phyloP scores from a whole-genome alignment of 768 basidiomycete genomes.

The Glaciozyma martinii region DNA sequence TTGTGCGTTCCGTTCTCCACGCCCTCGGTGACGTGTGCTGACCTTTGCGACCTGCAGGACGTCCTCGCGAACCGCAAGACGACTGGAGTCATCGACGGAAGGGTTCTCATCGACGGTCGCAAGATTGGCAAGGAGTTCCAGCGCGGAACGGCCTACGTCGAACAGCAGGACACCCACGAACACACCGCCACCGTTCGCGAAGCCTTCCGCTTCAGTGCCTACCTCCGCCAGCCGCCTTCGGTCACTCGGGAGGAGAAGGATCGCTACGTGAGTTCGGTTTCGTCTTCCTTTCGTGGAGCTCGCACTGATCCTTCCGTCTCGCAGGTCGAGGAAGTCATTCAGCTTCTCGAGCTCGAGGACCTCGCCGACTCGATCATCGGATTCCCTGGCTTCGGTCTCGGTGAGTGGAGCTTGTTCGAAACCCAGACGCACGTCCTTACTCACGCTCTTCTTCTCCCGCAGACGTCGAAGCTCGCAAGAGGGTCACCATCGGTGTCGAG shows the following conservation, averaged over 20 bases:
- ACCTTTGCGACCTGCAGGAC: conserved; percentile 6
- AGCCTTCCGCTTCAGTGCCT: conserved; percentile 42
- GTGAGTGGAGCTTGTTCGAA: not conserved
- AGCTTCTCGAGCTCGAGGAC: conserved; percentile 42
- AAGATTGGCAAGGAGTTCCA: conserved; percentile 42
- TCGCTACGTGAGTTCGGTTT: conserved; percentile 35
- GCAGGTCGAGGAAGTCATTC: conserved; percentile 40
- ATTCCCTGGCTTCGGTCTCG: conserved; percentile 36
- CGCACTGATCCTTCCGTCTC: too few relatives aligned
- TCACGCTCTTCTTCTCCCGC: not conserved
- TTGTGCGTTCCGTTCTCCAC: not conserved
- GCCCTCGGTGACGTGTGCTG: too few relatives aligned
- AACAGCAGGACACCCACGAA: conserved; percentile 41
- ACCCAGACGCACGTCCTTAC: not conserved
- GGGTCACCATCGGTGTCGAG: conserved; percentile 43
- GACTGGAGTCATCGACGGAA: conserved; percentile 44
- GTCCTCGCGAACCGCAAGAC: conserved; percentile 36
- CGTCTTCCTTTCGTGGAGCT: too few relatives aligned
- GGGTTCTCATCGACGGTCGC: conserved; percentile 42
- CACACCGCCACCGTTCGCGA: conserved; percentile 43
- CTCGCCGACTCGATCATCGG: conserved; percentile 45
- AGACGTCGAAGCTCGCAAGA: conserved; percentile 43
- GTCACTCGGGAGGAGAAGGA: conserved; percentile 40
- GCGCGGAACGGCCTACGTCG: conserved; percentile 42
- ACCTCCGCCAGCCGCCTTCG: conserved; percentile 41